These are phyloP conservation scores for Anisodus acutangulus DNA, from an alignment of 257 asterid species.

Conservation along the genomic window DNA sequence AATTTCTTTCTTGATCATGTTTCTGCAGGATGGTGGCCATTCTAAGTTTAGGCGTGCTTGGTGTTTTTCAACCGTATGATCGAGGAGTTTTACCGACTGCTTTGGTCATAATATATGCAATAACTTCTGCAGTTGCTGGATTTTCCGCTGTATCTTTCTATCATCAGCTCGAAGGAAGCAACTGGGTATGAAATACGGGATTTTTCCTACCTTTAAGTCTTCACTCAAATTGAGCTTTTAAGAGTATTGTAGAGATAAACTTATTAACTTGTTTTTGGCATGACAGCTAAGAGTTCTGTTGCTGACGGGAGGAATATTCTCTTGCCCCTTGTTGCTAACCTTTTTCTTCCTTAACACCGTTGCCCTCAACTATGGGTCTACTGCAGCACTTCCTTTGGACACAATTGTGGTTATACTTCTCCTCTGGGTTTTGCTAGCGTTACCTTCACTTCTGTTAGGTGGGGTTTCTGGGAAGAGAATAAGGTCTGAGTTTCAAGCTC, in stretches of 20 bases:
- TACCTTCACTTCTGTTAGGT: slow-evolving; percentile 37
- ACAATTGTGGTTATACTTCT: slow-evolving; percentile 32
- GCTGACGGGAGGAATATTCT: slow-evolving; percentile 36
- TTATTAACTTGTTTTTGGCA: slow-evolving; percentile 20
- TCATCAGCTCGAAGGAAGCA: slow-evolving; percentile 36
- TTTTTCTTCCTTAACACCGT: slow-evolving; percentile 36
- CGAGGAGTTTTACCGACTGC: slow-evolving; percentile 31
- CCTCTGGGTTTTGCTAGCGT: slow-evolving; percentile 31
- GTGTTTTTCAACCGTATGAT: slow-evolving; percentile 41
- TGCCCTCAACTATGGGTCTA: slow-evolving; percentile 34
- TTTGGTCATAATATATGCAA: slow-evolving; percentile 30
- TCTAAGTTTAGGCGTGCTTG: slow-evolving; percentile 35
- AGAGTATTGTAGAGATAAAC: not conserved
- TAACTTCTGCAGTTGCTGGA: slow-evolving; percentile 33
- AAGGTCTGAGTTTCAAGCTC: slow-evolving; percentile 30
- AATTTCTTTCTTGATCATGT: not conserved
- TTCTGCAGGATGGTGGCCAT: slow-evolving; percentile 32
- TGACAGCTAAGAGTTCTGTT: slow-evolving; percentile 30
- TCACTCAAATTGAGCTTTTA: not conserved
- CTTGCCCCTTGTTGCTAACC: slow-evolving; percentile 33
- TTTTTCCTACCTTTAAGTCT: not conserved
- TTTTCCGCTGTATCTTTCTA: slow-evolving; percentile 33
- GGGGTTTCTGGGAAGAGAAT: slow-evolving; percentile 28
- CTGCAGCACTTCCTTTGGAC: slow-evolving; percentile 37
- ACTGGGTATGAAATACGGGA: slow-evolving; percentile 30